These are phyloP conservation scores for Cladophialophora yegresii DNA, from an alignment of 2,329 filamentous ascomycete species.

Conservation along the genomic window DNA sequence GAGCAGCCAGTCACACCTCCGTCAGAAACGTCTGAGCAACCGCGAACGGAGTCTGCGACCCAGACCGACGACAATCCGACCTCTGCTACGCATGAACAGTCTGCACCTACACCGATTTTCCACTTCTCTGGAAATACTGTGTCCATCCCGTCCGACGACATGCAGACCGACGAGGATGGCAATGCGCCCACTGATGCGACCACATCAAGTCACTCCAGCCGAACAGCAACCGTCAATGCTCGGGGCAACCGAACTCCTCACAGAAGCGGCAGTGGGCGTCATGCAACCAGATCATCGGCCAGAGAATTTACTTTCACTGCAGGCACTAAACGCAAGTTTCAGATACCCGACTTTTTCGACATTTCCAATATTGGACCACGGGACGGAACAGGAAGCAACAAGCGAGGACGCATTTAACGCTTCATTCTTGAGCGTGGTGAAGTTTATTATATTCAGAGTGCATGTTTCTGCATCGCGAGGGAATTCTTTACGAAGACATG, in stretches of 20 bases:
- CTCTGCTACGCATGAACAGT: conserved; percentile 11
- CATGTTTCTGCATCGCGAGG: conserved; percentile 7
- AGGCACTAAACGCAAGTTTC: conserved; percentile 52
- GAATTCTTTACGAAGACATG: conserved; percentile 30
- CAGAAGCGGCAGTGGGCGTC: conserved; percentile 45
- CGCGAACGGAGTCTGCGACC: conserved; percentile 21
- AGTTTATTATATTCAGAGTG: background rate
- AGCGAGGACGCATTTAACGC: conserved; percentile 49
- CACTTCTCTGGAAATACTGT: conserved; percentile 27
- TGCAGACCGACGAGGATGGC: conserved; percentile 46
- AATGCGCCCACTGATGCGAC: conserved; percentile 25
- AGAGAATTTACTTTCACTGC: conserved; percentile 45
- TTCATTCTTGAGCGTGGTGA: conserved; percentile 13
- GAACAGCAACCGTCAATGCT: conserved; percentile 48
- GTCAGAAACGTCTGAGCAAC: conserved; percentile 23
- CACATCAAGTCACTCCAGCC: conserved; percentile 39
- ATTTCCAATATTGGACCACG: conserved; percentile 47
- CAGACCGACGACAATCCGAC: conserved; percentile 39
- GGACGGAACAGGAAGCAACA: conserved; percentile 45
- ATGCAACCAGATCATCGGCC: conserved; percentile 42
- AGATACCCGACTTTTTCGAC: conserved; percentile 54
- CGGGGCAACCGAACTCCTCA: conserved; percentile 46
- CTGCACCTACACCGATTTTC: conserved; percentile 27
- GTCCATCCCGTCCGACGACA: conserved; percentile 39
- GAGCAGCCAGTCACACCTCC: conserved; percentile 42